phyloP scores from a whole-genome alignment of 1,139 yeast genomes.

The Hyphopichia fennica region DNA sequence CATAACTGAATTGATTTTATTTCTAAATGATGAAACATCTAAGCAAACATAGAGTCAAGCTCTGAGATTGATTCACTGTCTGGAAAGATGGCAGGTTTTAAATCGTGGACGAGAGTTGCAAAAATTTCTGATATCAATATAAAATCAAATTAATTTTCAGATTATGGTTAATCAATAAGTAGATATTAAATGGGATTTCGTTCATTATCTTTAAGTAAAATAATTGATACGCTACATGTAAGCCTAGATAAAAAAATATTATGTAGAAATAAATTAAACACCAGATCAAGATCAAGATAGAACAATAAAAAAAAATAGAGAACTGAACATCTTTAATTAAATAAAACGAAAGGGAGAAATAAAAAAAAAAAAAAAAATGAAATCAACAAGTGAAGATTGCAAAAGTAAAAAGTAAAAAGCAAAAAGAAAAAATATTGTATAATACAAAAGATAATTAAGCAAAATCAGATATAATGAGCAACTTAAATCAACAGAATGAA shows the following conservation, averaged over 20 bases:
- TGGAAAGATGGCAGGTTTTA: constrained; percentile 47
- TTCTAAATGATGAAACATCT: constrained; percentile 67
- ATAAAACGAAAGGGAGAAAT: too few species aligned
- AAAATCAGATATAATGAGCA: neutral
- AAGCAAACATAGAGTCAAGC: constrained; percentile 94
- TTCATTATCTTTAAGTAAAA: too few species aligned
- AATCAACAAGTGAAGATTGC: neutral
- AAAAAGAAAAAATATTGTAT: neutral
- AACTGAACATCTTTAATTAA: neutral
- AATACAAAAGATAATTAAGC: neutral
- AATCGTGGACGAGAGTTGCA: constrained; percentile 48
- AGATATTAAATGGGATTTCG: neutral
- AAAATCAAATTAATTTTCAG: neutral
- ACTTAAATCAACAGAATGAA: neutral
- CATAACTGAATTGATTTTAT: constrained; percentile 9
- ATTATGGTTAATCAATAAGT: neutral
- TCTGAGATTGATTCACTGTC: constrained; percentile 61
- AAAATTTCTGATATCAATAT: constrained; percentile 24
- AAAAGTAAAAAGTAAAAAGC: neutral
- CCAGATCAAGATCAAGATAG: too few species aligned
- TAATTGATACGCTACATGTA: too few species aligned
- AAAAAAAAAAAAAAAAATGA: neutral
- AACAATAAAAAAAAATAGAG: neutral
- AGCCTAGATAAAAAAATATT: too few species aligned
- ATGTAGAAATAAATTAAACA: too few species aligned